A percentile compares a stretch with the other conserved stretches of the same genome.
Conservation (phyloP, 2,329 filamentous ascomycete genomes). For the Monosporascus sp. region DNA sequence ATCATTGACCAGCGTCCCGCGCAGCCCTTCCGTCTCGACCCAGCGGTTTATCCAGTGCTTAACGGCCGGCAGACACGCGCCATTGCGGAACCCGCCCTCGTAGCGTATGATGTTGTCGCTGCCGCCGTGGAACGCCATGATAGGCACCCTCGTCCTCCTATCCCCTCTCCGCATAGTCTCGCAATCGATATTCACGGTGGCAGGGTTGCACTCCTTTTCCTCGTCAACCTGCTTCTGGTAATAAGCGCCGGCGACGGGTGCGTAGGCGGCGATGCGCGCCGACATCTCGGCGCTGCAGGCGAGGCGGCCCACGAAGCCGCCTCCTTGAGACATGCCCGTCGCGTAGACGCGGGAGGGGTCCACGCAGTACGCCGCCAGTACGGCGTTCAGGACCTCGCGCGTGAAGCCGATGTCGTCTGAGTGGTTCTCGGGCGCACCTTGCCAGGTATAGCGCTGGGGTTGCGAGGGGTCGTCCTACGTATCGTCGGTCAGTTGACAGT, state of each 20-base stretch:
- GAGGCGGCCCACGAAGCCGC: conserved; percentile 9
- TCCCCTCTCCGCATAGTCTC: conserved; percentile 10
- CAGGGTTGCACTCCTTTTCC: conserved; percentile 20
- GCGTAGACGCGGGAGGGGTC: conserved; percentile 12
- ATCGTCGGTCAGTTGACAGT: not conserved
- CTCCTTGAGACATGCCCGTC: conserved; percentile 11
- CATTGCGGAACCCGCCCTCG: conserved; percentile 32
- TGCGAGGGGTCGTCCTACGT: not conserved
- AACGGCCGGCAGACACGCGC: conserved; percentile 36
- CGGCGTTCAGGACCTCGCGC: conserved; percentile 10
- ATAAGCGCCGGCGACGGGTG: conserved; percentile 10
- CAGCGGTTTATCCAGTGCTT: conserved; percentile 31
- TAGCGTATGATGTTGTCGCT: conserved; percentile 39
- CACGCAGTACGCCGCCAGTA: conserved; percentile 10
- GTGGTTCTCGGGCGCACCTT: conserved; percentile 6
- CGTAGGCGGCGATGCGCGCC: conserved; percentile 8
- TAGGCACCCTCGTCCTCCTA: conserved; percentile 29
- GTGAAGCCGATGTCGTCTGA: conserved; percentile 9
- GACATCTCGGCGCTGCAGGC: conserved; percentile 5
- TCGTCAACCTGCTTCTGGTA: conserved; percentile 1
- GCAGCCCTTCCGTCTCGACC: conserved; percentile 24
- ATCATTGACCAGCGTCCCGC: not conserved
- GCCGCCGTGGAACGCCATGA: conserved; percentile 44
- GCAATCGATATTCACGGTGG: conserved; percentile 29
- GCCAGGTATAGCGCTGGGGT: conserved; percentile 3